Evolutionary conservation across 805 yeast genomes (phyloP), one percentile per base, ranked within the genome.

Genomic region (Cyberlindnera suaveolens): DNA sequence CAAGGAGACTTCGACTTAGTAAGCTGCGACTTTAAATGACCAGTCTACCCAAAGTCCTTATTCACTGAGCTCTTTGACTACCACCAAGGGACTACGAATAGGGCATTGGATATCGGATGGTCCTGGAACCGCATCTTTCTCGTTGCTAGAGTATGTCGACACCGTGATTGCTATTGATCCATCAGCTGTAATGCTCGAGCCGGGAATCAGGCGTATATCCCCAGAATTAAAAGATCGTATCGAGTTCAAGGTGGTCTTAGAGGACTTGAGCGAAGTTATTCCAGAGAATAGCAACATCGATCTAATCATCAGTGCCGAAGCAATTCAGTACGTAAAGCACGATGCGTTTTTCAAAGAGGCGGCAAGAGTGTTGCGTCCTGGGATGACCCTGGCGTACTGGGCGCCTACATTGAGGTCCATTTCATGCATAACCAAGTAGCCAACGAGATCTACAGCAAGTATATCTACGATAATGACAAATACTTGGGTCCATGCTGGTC

Each of bases 321-420:
- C 85, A 36, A 73, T 76, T 15, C 95, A 85, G 58, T 85, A 91
- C 91, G 72, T 82, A 39, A 68, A 79, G 44, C 77, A 74, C 45
- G 70, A 64, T 1, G 51, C 51, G 30, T 78, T 77, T 53, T 78
- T 78, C 54, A 53, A 61, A 11, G 78, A 77, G 48, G 71, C 77
- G 5, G 63, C 65, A 16, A 58, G 75, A n/a, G 65, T 77, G 8
- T 64, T 84, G 43, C 72, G 70, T 47, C 68, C 75, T 2, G 68
- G 70, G 17, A 90, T 88, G 4, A 81, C 87, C 3, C 61, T 85
- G 41, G 80, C 85, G 0, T 79, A 74, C 57, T 85, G 87, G 80
- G 80, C 81, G 80, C 81, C 16, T 86, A 85, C 56, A 75, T 75
- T 44, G 90, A 85, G 53, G 86, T 86, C 2, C 67, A 74, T 3